Conservation (phyloP, 192 early-diverging fungal species). For the Rhizoclosmatium sp. region DNA sequence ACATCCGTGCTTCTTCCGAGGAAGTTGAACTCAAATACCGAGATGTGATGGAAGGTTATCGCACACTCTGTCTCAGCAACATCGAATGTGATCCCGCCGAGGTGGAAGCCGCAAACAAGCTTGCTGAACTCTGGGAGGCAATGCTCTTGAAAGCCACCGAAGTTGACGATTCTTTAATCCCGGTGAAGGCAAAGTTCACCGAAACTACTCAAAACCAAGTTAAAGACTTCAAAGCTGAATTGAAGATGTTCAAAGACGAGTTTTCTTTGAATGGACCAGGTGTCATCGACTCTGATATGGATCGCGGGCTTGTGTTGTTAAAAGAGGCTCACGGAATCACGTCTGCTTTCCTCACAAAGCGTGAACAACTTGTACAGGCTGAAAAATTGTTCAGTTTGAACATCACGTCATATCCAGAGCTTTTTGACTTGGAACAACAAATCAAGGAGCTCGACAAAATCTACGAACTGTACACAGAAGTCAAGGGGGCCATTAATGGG, state of each 20-base stretch:
- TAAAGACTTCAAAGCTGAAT: constrained; percentile 54
- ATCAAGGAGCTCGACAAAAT: constrained; percentile 66
- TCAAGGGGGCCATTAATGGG: constrained; percentile 60
- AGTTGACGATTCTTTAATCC: constrained; percentile 62
- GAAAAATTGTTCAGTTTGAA: constrained; percentile 68
- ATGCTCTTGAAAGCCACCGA: constrained; percentile 56
- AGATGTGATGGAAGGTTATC: constrained; percentile 64
- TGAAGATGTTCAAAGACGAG: constrained; percentile 62
- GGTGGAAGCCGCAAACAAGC: constrained; percentile 44
- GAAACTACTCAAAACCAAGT: constrained; percentile 65
- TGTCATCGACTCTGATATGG: constrained; percentile 61
- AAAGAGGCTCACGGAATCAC: constrained; percentile 59
- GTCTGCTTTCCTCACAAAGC: constrained; percentile 46
- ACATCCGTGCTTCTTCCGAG: constrained; percentile 62
- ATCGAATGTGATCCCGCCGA: constrained; percentile 56
- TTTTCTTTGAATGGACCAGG: constrained; percentile 64
- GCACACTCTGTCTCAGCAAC: constrained; percentile 61
- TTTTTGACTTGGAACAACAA: constrained; percentile 63
- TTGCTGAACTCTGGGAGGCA: constrained; percentile 59
- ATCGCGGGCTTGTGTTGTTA: constrained; percentile 55
- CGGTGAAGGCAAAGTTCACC: constrained; percentile 68
- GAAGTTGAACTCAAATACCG: constrained; percentile 63
- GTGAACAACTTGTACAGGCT: constrained; percentile 63
- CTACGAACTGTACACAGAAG: constrained; percentile 65
- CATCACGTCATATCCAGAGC: constrained; percentile 69